Evolutionary conservation across 2,329 filamentous ascomycete species (phyloP).

Genomic region (Colletotrichum sp.): DNA sequence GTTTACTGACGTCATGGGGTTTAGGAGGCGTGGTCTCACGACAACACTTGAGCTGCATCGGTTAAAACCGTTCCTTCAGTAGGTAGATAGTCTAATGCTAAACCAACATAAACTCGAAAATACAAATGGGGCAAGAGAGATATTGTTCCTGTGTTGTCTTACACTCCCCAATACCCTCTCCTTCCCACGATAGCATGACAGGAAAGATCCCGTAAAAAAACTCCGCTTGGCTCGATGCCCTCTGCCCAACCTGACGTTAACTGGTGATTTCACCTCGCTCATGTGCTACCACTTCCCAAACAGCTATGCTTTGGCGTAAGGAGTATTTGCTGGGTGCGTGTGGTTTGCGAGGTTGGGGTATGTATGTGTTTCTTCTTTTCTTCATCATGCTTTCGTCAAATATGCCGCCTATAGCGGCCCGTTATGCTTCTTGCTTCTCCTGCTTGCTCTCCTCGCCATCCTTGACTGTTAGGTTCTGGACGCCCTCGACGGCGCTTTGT

Average conservation of each 20-base stretch:
- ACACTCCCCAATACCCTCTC: background rate
- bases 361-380: background rate
- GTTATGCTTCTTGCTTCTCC: constrained; percentile 10
- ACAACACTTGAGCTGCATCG: background rate
- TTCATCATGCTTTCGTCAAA: constrained; percentile 21
- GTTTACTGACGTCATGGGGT: background rate
- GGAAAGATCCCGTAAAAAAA: background rate
- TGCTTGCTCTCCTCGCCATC: constrained; percentile 4
- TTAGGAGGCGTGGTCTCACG: background rate
- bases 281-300: background rate
- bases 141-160: background rate
- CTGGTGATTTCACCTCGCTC: background rate
- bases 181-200: background rate
- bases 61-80: background rate
- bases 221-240: background rate
- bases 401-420: background rate
- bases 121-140: background rate
- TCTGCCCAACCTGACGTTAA: background rate
- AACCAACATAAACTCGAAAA: background rate
- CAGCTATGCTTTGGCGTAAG: background rate
- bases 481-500: constrained; percentile 2
- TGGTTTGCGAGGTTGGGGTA: background rate
- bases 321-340: background rate
- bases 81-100: constrained; percentile 15
- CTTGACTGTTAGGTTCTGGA: background rate